Percentiles rank a stretch among this genome's conserved stretches.
phyloP scores from a whole-genome alignment of 306 rosid species.

The Coriaria nepalensis region DNA sequence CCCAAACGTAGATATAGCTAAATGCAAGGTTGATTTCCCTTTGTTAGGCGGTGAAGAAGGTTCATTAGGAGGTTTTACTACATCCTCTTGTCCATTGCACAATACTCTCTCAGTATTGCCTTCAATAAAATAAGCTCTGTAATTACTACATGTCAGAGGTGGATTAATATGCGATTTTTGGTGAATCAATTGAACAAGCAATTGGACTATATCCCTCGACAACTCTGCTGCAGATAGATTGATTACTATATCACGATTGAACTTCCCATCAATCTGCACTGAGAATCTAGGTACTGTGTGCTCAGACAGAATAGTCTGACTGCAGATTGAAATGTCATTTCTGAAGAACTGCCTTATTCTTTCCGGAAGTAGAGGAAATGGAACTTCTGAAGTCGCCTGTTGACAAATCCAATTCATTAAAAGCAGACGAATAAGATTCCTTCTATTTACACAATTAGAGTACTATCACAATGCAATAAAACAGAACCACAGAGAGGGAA shows the following conservation, averaged over 20 bases:
- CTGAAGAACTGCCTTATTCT: conserved; percentile 54
- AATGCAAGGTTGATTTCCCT: conserved; percentile 58
- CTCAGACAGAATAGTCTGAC: conserved; percentile 34
- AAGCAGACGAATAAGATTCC: conserved; percentile 1
- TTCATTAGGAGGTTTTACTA: conserved; percentile 26
- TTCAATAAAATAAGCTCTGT: conserved; percentile 16
- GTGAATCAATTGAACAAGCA: conserved; percentile 59
- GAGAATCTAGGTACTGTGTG: conserved; percentile 55
- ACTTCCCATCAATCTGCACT: conserved; percentile 51
- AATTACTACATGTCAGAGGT: conserved; percentile 10
- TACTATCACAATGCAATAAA: background rate
- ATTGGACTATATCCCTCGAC: conserved; percentile 49
- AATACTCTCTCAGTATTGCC: conserved; percentile 22
- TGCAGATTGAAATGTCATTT: conserved; percentile 29
- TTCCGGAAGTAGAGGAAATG: conserved; percentile 47
- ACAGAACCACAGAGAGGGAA: conserved; percentile 12
- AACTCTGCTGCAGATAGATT: conserved; percentile 47
- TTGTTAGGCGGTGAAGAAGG: conserved; percentile 33
- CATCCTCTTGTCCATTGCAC: conserved; percentile 12
- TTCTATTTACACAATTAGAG: background rate
- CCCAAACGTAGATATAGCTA: conserved; percentile 79
- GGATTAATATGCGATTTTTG: conserved; percentile 47
- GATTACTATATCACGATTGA: conserved; percentile 44
- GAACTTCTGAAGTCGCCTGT: conserved; percentile 85
- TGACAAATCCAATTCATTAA: conserved; percentile 4